These are phyloP conservation scores for Pleodorina starrii DNA, from an alignment of 139 green algal genomes.

Conservation along the genomic window DNA sequence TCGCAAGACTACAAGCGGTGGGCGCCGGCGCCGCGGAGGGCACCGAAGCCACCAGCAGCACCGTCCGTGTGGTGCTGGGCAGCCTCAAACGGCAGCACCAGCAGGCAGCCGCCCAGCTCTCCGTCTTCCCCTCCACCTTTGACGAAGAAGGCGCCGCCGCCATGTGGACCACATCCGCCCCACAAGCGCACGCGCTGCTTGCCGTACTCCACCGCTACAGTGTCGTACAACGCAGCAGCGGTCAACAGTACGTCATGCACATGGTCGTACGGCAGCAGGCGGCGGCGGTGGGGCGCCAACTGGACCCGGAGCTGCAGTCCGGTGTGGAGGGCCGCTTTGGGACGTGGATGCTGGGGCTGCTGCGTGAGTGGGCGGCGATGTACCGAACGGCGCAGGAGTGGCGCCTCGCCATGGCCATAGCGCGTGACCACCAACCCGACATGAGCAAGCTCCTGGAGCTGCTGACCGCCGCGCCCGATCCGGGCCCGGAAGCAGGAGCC, in stretches of 20 bases:
- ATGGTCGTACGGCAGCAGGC: slow-evolving; percentile 3
- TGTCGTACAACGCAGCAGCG: background rate
- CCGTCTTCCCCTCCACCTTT: slow-evolving; percentile 37
- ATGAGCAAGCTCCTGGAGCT: background rate
- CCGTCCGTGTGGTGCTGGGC: background rate
- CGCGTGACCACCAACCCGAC: background rate
- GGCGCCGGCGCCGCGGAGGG: background rate
- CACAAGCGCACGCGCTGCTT: background rate
- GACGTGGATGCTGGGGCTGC: background rate
- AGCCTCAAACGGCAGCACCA: background rate
- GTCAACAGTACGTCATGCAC: slow-evolving; percentile 21
- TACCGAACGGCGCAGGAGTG: background rate
- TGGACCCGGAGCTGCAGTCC: background rate
- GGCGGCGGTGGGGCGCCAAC: background rate
- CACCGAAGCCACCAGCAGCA: slow-evolving; percentile 8
- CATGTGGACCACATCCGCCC: background rate
- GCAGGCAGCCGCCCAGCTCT: background rate
- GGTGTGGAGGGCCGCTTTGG: background rate
- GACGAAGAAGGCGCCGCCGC: background rate
- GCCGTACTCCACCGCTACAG: slow-evolving; percentile 15
- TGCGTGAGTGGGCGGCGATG: slow-evolving; percentile 25
- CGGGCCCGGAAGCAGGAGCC: background rate
- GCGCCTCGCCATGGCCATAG: background rate
- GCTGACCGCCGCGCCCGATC: background rate
- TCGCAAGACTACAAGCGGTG: background rate